Base-by-base conservation (phyloP, 2,329 filamentous ascomycete species). In the Phaeoacremonium minimum region DNA sequence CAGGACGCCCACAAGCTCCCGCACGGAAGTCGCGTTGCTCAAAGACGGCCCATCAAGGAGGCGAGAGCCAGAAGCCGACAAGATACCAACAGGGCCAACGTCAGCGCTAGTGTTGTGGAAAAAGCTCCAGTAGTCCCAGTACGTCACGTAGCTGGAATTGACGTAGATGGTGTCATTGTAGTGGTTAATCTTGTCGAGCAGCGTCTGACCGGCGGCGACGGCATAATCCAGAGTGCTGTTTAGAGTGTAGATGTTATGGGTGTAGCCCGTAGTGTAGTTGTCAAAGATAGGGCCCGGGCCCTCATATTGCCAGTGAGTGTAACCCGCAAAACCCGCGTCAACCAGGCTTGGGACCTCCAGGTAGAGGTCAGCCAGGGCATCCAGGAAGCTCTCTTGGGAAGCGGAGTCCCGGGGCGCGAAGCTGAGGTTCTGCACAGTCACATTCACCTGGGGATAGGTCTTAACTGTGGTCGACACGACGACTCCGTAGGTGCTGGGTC, bases 401-500 rank as follows among this genome's bases (percentile, higher is more conserved):
- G 33, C 19, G 15, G 14, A 17, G 15, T 14, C 6, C 15, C 15
- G 6, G 11, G 33, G 33, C 13, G 20, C 22, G 18, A 29, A 26
- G 22, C n/a, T 26, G 15, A 35, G 15, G n/a, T 35, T 16, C 5
- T 35, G 33, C 13, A 28, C 22, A 12, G 33, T 28, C 11, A 35
- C 33, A 9, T 35, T 17, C 22, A 35, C 22, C 7, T 35, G 14
- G 6, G 28, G 34, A 15, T 31, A 16, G 8, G 34, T 13, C 14
- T 30, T 29, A 18, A 36, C 22, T 2, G 18, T 30, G 8, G 9
- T 19, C 3, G 18, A 14, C 1, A 58, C 49, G 6, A 69, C 66
- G 4, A 71, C 59, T 2, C 66, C 68, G 38, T 62, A 71, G 4
- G 63, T 69, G 33, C 59, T 64, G 4, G 56, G 56, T 15, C 67